Conservation (phyloP, 78 protist genomes). For the Chrysochromulina parva region DNA sequence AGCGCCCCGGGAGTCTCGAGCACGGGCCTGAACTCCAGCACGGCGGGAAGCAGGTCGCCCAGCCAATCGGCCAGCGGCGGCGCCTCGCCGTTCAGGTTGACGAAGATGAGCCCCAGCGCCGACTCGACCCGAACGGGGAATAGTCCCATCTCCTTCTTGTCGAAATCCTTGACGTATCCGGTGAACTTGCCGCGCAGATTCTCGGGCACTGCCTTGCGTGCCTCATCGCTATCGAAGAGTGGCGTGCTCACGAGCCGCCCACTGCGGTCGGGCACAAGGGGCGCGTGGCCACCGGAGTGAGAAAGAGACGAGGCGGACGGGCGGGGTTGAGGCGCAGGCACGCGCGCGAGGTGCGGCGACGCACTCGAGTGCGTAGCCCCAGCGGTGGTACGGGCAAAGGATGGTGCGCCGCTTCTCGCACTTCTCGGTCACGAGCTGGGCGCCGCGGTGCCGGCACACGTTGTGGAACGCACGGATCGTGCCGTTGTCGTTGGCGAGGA, state of each 20-base stretch:
- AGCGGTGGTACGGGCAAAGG: slow-evolving; percentile 26
- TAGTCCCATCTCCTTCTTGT: not conserved
- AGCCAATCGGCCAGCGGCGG: not conserved
- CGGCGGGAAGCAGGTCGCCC: not conserved
- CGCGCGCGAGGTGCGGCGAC: too few species aligned
- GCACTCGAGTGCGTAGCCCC: slow-evolving; percentile 25
- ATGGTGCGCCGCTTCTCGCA: not conserved
- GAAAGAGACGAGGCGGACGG: too few species aligned
- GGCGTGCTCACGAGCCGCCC: slow-evolving; percentile 3
- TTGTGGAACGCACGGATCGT: not conserved
- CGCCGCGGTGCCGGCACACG: slow-evolving; percentile 31
- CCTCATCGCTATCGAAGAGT: not conserved
- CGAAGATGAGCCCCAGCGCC: not conserved
- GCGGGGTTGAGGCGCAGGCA: too few species aligned
- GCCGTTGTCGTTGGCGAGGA: not conserved
- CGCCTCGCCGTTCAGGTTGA: slow-evolving; percentile 7
- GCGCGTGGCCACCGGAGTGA: too few species aligned
- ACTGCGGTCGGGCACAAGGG: too few species aligned
- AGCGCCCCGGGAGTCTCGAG: not conserved
- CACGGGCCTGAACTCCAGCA: not conserved
- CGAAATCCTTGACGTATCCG: not conserved
- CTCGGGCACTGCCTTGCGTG: not conserved
- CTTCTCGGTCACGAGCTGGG: not conserved
- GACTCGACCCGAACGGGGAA: not conserved
- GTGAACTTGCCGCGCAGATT: not conserved